A percentile compares a stretch with the other conserved stretches of the same genome.
phyloP scores from a whole-genome alignment of 805 yeast genomes.

The Wilhelminamyces savonicus region DNA sequence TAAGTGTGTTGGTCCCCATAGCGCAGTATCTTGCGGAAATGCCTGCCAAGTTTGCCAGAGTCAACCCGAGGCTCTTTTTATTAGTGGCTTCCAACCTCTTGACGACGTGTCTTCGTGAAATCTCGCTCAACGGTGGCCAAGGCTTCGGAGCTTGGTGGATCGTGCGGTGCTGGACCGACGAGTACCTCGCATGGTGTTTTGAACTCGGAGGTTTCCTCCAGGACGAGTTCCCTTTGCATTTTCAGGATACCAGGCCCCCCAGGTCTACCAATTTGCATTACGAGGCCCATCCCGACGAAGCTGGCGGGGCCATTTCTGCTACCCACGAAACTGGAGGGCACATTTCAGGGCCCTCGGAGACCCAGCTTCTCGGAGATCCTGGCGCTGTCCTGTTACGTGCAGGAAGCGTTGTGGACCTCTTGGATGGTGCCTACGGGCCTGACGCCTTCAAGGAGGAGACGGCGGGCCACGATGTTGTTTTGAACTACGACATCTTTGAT shows the following conservation, averaged over 20 bases:
- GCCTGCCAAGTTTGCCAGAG: constrained; percentile 42
- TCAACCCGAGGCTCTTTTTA: constrained; percentile 50
- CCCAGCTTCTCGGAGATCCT: background rate
- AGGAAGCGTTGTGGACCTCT: constrained; percentile 8
- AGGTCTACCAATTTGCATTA: too few relatives aligned
- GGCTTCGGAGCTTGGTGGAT: constrained; percentile 75
- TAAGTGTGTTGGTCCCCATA: constrained; percentile 17
- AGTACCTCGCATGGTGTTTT: constrained; percentile 60
- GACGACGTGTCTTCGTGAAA: constrained; percentile 56
- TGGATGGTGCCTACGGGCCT: constrained; percentile 11
- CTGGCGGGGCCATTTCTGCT: constrained; percentile 1
- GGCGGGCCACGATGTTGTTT: too few relatives aligned
- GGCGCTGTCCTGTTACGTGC: background rate
- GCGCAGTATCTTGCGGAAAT: constrained; percentile 29
- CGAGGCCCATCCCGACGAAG: constrained; percentile 1
- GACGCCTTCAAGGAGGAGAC: constrained; percentile 2
- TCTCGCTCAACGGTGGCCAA: constrained; percentile 50
- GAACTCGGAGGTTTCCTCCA: constrained; percentile 53
- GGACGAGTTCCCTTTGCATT: constrained; percentile 21
- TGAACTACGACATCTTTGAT: constrained; percentile 8
- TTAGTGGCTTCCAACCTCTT: constrained; percentile 47
- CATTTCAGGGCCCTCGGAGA: background rate
- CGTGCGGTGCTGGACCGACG: constrained; percentile 70
- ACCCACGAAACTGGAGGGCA: constrained; percentile 1
- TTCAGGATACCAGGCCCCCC: too few relatives aligned